Base-by-base conservation (phyloP, 768 basidiomycete genomes). In the Sporobolomyces phaffii region DNA sequence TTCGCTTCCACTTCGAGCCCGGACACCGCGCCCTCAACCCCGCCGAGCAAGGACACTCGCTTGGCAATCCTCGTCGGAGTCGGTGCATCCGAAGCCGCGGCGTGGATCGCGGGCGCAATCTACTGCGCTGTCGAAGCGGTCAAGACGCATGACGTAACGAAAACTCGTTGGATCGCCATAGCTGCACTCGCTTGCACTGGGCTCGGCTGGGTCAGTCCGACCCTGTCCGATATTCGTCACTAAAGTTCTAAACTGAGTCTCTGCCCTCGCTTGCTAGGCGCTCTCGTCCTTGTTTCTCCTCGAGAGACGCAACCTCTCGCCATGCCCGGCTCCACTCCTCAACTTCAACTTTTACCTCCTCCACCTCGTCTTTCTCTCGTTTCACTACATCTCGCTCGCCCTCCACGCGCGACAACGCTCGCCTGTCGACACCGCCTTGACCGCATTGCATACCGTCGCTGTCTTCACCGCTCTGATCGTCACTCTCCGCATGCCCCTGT, bases 281-380 rank as follows among this genome's bases (percentile, higher is more conserved):
- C 10, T 65, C 40, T 53, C 58, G 2, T 29, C 57, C 5, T 20
- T 65, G 41, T 48, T 65, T 8, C 33, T 65, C 11, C 20, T 60
- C 20, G 0, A 43, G n/a, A 2, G 24, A 14, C 2, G 29, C 33
- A 26, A 8, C 26, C 3, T 3, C 8, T 14, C 63, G 20, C 26
- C 38, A 0, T n/a, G 34, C 10, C 20, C 67, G 4, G 63, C 54
- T 1, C 63, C 62, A 3, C 33, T 64, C 26, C 58, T 61, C 22
- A 33, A 57, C n/a, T 61, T 69, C 63, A 20, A 43, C 14, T 61
- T 69, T 49, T 64, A 64, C 59, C n/a, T 49, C 54, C 1, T 52
- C 13, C 59, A 64, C 10, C 52, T 65, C 41, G 28, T 52, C 48
- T 26, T 61, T 43, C 22, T 50, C 48, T 13, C 43, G 13, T 49